phyloP scores from a whole-genome alignment of 257 asterid genomes.

The Petunia axillaris region DNA sequence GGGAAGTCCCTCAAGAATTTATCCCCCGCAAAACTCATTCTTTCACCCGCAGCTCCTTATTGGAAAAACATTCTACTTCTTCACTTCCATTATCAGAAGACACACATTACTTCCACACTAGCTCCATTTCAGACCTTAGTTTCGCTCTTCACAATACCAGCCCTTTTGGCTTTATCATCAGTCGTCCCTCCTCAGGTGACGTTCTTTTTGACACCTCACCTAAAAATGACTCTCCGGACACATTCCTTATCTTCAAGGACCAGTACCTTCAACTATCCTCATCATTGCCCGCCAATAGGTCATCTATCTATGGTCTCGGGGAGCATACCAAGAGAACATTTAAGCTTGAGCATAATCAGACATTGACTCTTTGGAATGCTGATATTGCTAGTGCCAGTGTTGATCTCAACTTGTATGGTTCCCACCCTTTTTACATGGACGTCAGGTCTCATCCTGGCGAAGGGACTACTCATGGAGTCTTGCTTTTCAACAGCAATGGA shows the following conservation, averaged over 20 bases:
- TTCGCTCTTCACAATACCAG: slow-evolving; percentile 45
- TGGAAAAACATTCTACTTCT: background rate
- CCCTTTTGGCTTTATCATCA: slow-evolving; percentile 49
- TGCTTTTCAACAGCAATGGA: slow-evolving; percentile 40
- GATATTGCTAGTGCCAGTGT: slow-evolving; percentile 59
- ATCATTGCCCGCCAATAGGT: slow-evolving; percentile 47
- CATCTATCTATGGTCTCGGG: slow-evolving; percentile 82
- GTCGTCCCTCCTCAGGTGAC: slow-evolving; percentile 46
- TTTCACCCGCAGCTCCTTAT: background rate
- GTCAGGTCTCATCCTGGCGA: slow-evolving; percentile 23
- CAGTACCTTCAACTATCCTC: slow-evolving; percentile 89
- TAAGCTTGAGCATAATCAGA: slow-evolving; percentile 56
- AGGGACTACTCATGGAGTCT: slow-evolving; percentile 36
- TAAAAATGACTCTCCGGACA: slow-evolving; percentile 18
- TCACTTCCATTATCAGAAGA: background rate
- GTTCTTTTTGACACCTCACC: slow-evolving; percentile 47
- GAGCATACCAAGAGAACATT: slow-evolving; percentile 81
- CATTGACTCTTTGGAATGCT: slow-evolving; percentile 83
- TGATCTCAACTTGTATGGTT: slow-evolving; percentile 78
- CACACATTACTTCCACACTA: slow-evolving; percentile 24
- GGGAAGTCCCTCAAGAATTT: slow-evolving; percentile 27
- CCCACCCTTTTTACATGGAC: slow-evolving; percentile 78
- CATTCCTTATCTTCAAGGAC: slow-evolving; percentile 60
- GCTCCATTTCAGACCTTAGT: slow-evolving; percentile 39
- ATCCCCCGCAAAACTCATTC: slow-evolving; percentile 22